Percentiles rank a stretch among this genome's conserved stretches.
Evolutionary conservation across 768 basidiomycete species (phyloP).

Genomic region (Psilocybe cubensis): DNA sequence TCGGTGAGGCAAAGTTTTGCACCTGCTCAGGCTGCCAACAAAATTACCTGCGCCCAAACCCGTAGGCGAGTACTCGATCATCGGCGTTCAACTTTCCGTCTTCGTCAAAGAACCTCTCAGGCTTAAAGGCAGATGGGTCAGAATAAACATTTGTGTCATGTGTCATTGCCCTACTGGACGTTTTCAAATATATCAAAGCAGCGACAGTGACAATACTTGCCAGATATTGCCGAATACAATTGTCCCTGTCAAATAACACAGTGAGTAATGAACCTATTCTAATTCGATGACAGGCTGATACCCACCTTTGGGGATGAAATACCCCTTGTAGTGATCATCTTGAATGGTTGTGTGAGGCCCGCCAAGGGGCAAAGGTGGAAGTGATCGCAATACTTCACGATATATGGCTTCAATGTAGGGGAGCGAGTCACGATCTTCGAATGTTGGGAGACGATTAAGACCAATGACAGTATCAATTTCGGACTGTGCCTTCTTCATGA

Average conservation of each 20-base stretch:
- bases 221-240: constrained; percentile 20
- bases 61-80: constrained; percentile 10
- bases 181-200: neutral
- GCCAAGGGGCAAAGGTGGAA: neutral
- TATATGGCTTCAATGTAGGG: constrained; percentile 31
- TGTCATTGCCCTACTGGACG: constrained; percentile 21
- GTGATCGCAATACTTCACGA: constrained; percentile 5
- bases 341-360: constrained; percentile 5
- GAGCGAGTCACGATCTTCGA: constrained; percentile 27
- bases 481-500: constrained; percentile 34
- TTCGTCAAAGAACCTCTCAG: constrained; percentile 27
- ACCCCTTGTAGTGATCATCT: constrained; percentile 32
- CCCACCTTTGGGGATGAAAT: constrained; percentile 29
- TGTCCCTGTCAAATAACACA: constrained; percentile 3
- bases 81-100: constrained; percentile 13
- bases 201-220: constrained; percentile 1
- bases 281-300: neutral
- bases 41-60: constrained; percentile 21
- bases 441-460: constrained; percentile 27
- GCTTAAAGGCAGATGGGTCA: constrained; percentile 27
- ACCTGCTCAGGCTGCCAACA: no score
- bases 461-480: constrained; percentile 39
- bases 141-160: constrained; percentile 26
- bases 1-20: no score
- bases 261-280: neutral